These are phyloP conservation scores for Solanum hybrid DNA, from an alignment of 305 asterid species.

Conservation along the genomic window DNA sequence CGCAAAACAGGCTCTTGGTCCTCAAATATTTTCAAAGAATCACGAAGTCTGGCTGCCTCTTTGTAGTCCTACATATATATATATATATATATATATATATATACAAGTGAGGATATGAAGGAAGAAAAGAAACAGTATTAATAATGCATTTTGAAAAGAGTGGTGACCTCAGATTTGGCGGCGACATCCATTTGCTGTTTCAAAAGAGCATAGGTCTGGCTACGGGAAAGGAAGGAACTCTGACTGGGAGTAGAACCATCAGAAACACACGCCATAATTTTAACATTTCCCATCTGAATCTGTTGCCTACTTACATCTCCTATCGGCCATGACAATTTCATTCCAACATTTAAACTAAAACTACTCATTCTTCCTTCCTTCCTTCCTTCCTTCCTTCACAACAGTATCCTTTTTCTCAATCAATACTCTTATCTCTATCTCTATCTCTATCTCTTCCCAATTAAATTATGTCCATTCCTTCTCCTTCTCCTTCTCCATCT, in stretches of 20 bases:
- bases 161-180: slow-evolving; percentile 65
- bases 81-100: not conserved
- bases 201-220: slow-evolving; percentile 63
- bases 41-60: slow-evolving; percentile 79
- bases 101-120: not conserved
- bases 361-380: slow-evolving; percentile 15
- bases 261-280: slow-evolving; percentile 42
- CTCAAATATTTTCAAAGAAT: slow-evolving; percentile 56
- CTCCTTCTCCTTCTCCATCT: not conserved
- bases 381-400: not conserved
- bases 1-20: slow-evolving; percentile 73
- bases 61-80: slow-evolving; percentile 44
- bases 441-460: not conserved
- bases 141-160: not conserved
- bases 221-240: slow-evolving; percentile 42
- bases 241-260: slow-evolving; percentile 21
- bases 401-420: not conserved
- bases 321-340: slow-evolving; percentile 23
- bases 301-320: slow-evolving; percentile 14
- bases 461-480: not conserved
- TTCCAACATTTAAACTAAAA: slow-evolving; percentile 3
- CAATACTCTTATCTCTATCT: not conserved
- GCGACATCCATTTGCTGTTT: slow-evolving; percentile 81
- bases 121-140: not conserved
- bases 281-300: slow-evolving; percentile 3